Evolutionary conservation across 2,329 filamentous ascomycete genomes (phyloP), one percentile per base, ranked within the genome.

Genomic region (Fusarium pseudograminearum): DNA sequence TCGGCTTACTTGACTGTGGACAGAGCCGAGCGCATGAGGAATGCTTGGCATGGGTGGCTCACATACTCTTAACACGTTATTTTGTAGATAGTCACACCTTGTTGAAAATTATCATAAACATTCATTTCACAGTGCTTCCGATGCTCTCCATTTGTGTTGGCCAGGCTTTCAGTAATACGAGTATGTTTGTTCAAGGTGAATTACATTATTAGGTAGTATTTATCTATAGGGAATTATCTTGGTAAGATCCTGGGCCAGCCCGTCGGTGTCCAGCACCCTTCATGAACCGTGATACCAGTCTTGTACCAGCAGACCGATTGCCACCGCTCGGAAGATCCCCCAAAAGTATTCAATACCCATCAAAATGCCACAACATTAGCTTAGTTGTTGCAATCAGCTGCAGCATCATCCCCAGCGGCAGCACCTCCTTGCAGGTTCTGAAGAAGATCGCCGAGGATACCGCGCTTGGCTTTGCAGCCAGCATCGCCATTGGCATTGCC

Each of bases 31-130:
- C 67, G 70, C 2, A 59, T 69, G 55, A 73, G 66, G 65, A 71
- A 73, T 61, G 57, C 70, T n/a, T 73, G 71, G 71, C 71, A 73
- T 11, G 71, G 71, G 2, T 73, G 70, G 70, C 57, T 72, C 18
- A 70, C 70, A 1, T 72, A 72, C 16, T 72, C 70, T n/a, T 70
- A 64, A 59, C 22, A 56, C 36, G 45, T 8, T n/a, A 20, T 61
- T 36, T 10, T 22, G 0, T 41, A 11, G 7, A 65, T 41, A 24
- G 11, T 26, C 10, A 2, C 3, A 16, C 7, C 3, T 12, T 14
- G 4, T 6, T 40, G 4, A 3, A 12, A 7, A 9, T 2, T 10
- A 8, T 5, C 14, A 11, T 2, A 31, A 7, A 14, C 15, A 6
- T 14, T 12, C 28, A 40, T 22, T 14, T 40, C 4, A 10, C 28